Base-by-base conservation (phyloP, 805 yeast genomes). In the Cyberlindnera euphorbiae region DNA sequence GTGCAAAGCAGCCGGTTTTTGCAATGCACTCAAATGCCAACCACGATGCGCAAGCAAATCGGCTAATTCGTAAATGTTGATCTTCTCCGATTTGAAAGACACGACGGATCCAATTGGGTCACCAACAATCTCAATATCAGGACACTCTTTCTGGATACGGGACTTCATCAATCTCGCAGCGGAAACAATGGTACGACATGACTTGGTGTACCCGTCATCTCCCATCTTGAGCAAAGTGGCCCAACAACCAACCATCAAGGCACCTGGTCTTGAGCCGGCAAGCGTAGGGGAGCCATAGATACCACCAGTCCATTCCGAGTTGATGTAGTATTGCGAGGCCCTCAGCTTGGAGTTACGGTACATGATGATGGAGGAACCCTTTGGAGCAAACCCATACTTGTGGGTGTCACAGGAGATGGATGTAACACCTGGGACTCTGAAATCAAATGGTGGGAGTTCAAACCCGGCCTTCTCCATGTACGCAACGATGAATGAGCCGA, bases 391-490 rank as follows among this genome's bases (percentile, higher is more conserved):
- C 1, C 97, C 98, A 55, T 90, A 90, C 60, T 90, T 90, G 67
- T 90, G 98, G n/a, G 98, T 90, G 58, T 90, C 98, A 63, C 97
- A 93, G n/a, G 96, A 85, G 39, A 90, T 90, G 3, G 97, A 88
- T 1, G 97, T 93, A n/a, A 93, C 97, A 22, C 93, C 93, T 1
- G 86, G 82, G 3, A 87, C 69, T 46, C 90, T 66, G 63, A 90
- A 90, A 58, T 93, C 97, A 62, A 90, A 89, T 10, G 63, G 53
- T 24, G 67, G 64, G 7, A 66, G 34, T 23, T 59, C 63, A 17
- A 47, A 67, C 3, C 83, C 83, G 3, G 87, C 73, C 39, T 74
- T 73, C 41, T 75, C 78, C 64, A 84, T 72, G 53, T 82, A 87
- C 2, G 96, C 79, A 28, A 87, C 84, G 27, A 90, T 73, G 53